phyloP scores from a whole-genome alignment of 805 yeast species.

The Metschnikowia drakensbergensis region DNA sequence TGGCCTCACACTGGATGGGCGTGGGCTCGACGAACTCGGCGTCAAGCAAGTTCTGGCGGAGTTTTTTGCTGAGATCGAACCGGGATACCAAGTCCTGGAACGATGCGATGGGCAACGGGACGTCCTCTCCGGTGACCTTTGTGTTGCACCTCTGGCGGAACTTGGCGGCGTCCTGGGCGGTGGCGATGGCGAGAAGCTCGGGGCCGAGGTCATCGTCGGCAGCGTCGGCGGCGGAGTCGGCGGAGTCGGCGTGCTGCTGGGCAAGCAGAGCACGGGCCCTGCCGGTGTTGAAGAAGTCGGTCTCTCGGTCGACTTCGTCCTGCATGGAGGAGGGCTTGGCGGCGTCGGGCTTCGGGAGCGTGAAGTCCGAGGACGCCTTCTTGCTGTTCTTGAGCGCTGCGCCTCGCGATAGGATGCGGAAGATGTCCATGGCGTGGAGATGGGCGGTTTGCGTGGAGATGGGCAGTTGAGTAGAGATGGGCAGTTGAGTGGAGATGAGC shows the following conservation, averaged over 20 bases:
- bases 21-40: slow-evolving; percentile 84
- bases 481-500: not conserved
- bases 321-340: slow-evolving; percentile 35
- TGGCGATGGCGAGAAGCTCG: slow-evolving; percentile 42
- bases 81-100: slow-evolving; percentile 75
- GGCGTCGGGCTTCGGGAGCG: slow-evolving; percentile 23
- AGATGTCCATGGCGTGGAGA: slow-evolving; percentile 67
- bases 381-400: slow-evolving; percentile 68
- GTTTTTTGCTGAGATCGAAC: slow-evolving; percentile 56
- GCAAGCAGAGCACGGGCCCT: not conserved
- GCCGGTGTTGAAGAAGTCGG: slow-evolving; percentile 68
- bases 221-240: slow-evolving; percentile 12
- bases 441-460: not conserved
- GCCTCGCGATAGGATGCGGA: slow-evolving; percentile 79
- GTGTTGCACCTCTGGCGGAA: slow-evolving; percentile 59
- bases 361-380: slow-evolving; percentile 40
- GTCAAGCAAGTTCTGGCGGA: slow-evolving; percentile 60
- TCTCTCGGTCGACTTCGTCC: slow-evolving; percentile 60
- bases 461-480: not conserved
- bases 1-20: slow-evolving; percentile 86
- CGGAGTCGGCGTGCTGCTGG: slow-evolving; percentile 19
- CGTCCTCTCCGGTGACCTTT: slow-evolving; percentile 77
- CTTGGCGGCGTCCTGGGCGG: slow-evolving; percentile 54
- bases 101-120: slow-evolving; percentile 88
- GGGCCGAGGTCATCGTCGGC: slow-evolving; percentile 22